phyloP scores from a whole-genome alignment of 495 filamentous ascomycete species.

The Trichoderma gamsii region DNA sequence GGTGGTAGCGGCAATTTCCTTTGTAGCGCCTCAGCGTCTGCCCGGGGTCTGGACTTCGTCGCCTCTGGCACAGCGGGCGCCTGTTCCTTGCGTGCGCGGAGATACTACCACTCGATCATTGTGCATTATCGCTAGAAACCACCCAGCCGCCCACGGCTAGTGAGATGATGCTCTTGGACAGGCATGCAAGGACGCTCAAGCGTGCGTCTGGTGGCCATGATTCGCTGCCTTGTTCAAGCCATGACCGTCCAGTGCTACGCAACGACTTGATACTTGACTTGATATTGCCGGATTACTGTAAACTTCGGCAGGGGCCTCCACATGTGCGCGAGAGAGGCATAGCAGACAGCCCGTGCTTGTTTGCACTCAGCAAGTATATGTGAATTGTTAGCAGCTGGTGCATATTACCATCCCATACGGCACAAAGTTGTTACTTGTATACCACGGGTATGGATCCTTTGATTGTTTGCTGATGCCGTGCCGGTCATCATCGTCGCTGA shows the following conservation, averaged over 20 bases:
- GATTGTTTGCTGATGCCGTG: background rate
- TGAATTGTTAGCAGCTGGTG: background rate
- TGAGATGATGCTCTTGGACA: no score
- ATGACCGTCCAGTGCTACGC: background rate
- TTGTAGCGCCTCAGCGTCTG: background rate
- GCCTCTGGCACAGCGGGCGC: background rate
- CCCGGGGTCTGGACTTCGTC: background rate
- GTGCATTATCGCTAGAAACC: no score
- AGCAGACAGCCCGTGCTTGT: no score
- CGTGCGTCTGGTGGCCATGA: background rate
- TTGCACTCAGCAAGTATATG: background rate
- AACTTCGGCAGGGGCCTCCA: background rate
- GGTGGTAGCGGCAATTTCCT: background rate
- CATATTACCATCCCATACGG: background rate
- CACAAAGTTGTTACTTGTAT: background rate
- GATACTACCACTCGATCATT: no score
- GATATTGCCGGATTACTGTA: background rate
- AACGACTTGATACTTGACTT: background rate
- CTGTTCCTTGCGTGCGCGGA: no score
- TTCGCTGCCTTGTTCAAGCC: conserved; percentile 1
- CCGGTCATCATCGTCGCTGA: conserved; percentile 9
- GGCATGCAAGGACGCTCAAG: no score
- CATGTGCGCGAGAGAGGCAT: background rate
- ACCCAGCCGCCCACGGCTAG: no score
- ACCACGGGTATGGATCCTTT: background rate